Evolutionary conservation across 1,284 basidiomycete genomes (phyloP).

Genomic region (Pisolithus thermaeus): DNA sequence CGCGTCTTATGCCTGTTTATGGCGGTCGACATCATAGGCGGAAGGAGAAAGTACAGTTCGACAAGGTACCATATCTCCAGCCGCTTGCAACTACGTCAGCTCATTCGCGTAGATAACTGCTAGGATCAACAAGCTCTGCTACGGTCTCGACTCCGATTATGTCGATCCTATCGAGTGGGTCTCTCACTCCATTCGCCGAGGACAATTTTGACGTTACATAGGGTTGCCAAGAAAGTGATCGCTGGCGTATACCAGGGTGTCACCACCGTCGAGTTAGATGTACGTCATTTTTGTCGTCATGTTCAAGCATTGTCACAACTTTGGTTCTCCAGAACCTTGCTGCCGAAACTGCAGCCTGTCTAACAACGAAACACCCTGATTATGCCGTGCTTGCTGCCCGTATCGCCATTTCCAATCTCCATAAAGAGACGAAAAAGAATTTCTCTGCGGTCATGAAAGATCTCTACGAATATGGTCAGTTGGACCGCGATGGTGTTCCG

Average conservation of each 20-base stretch:
- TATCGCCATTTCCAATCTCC: constrained; percentile 97
- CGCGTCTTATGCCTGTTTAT: constrained; percentile 27
- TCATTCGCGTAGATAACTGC: constrained; percentile 67
- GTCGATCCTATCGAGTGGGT: constrained; percentile 91
- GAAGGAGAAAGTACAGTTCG: constrained; percentile 83
- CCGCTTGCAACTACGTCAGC: constrained; percentile 6
- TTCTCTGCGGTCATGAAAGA: constrained; percentile 92
- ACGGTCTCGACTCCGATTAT: constrained; percentile 91
- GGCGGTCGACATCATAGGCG: constrained; percentile 41
- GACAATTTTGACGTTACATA: constrained; percentile 25
- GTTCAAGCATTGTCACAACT: constrained; percentile 9
- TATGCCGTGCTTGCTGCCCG: constrained; percentile 98
- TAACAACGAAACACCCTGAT: constrained; percentile 96
- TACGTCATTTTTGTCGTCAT: constrained; percentile 34
- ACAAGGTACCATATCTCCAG: constrained; percentile 53
- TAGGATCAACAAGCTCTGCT: constrained; percentile 93
- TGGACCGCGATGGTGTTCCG: neutral
- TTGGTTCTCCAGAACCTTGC: constrained; percentile 67
- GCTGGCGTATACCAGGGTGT: constrained; percentile 94
- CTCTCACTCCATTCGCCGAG: neutral
- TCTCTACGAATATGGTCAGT: constrained; percentile 82
- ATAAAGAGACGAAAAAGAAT: constrained; percentile 98
- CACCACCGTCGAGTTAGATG: constrained; percentile 96
- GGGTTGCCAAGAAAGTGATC: constrained; percentile 92
- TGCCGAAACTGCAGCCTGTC: constrained; percentile 95